A percentile compares a stretch with the other conserved stretches of the same genome.
phyloP scores from a whole-genome alignment of 305 asterid genomes.

The Rubia occidens region DNA sequence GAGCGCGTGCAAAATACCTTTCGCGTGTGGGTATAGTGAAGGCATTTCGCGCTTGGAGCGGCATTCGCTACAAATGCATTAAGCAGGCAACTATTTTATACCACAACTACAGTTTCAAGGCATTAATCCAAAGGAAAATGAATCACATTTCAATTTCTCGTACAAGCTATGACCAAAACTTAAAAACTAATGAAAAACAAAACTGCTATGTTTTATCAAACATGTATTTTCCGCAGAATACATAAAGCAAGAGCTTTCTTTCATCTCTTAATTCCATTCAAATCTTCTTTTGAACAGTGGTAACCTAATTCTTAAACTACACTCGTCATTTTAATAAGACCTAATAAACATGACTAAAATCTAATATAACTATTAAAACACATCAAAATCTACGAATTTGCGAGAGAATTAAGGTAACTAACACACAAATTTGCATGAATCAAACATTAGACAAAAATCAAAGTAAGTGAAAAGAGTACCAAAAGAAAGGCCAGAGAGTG shows the following conservation, averaged over 20 bases:
- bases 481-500: conserved; percentile 57
- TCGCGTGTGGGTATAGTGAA: conserved; percentile 36
- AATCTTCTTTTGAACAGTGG: no score
- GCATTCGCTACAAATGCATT: conserved; percentile 46
- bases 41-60: conserved; percentile 42
- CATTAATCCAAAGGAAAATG: no score
- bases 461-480: conserved; percentile 27
- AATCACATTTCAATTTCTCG: neutral
- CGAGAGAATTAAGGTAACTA: neutral
- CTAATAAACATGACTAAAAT: no score
- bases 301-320: neutral
- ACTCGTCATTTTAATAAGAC: neutral
- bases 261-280: neutral
- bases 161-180: neutral
- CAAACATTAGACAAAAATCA: neutral
- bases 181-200: neutral
- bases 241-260: neutral
- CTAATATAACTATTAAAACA: neutral
- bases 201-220: neutral
- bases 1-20: conserved; percentile 54
- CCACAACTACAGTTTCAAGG: no score
- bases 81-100: conserved; percentile 10
- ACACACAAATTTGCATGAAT: neutral
- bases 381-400: neutral
- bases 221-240: neutral